Evolutionary conservation across 768 basidiomycete genomes (phyloP), one percentile per base, ranked within the genome.

Genomic region (Wakefieldia striispora): DNA sequence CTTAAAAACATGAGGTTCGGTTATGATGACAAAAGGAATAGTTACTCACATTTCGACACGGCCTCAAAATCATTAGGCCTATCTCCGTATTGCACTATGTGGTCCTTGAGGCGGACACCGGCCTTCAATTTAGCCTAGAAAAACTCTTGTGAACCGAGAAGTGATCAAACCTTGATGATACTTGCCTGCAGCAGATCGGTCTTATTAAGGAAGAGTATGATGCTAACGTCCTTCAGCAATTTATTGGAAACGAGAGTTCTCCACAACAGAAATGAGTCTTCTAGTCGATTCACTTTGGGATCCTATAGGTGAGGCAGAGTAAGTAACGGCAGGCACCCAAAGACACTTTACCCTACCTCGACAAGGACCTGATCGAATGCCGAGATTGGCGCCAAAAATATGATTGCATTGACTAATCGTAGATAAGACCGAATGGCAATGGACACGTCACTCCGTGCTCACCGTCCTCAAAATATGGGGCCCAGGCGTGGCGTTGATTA

Each of bases 391-490:
- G 87, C 90, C 49, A 93, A 78, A 70, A 91, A 93, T 52, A 93
- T 91, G 63, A 93, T 88, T 38, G 88, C 88, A 64, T 89, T 86
- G 33, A 90, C 90, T 91, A 65, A 39, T 52, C 12, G 41, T 20
- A 34, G 24, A 50, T 49, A 49, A 40, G 40, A 47, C 23, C 16
- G 45, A 31, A 11, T 41, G 17, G 34, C 26, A 54, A 47, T 23
- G 49, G 34, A 38, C 13, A 43, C 19, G 11, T 41, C 33, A 39
- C 24, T 39, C 35, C 26, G 31, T 27, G 26, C 59, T 55, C 56
- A 89, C 88, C 86, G 64, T 90, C 84, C 58, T 91, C 86, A 55
- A 93, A 92, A 68, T 90, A 93, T 5, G 91, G 89, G 12, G 87
- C 87, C 90, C 90, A 93, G 1, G 88, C 88, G 53, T 87, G 84